Evolutionary conservation across 176 grass and related monocot genomes (phyloP).

Genomic region (Carex scoparia): DNA sequence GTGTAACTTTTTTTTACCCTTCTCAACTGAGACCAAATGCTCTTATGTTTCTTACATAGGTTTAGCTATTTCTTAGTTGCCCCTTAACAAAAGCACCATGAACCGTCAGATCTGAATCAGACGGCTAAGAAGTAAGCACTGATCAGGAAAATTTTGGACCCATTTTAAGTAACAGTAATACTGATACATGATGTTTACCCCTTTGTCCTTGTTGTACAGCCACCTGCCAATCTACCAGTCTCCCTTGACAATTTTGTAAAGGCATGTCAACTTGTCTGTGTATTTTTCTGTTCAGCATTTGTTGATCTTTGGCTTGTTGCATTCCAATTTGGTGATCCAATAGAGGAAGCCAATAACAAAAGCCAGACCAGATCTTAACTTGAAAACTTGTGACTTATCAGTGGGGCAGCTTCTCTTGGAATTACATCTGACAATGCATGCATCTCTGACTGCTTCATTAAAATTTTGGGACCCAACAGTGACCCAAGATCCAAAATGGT

Average conservation of each 20-base stretch:
- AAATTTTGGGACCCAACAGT: neutral
- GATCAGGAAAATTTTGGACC: neutral
- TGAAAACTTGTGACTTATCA: neutral
- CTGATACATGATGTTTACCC: neutral
- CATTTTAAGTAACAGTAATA: neutral
- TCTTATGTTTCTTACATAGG: no score
- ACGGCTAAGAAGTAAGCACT: neutral
- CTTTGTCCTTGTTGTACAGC: neutral
- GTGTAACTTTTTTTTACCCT: no score
- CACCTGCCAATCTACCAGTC: neutral
- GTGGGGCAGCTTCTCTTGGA: neutral
- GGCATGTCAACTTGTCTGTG: neutral
- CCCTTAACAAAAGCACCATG: neutral
- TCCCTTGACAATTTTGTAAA: neutral
- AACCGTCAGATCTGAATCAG: neutral
- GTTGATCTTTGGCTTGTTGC: neutral
- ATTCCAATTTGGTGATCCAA: conserved; percentile 7
- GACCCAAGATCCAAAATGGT: neutral
- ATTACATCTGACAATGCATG: neutral
- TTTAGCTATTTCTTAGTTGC: no score
- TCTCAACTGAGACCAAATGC: no score
- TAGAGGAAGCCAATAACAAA: neutral
- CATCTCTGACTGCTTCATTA: neutral
- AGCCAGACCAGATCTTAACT: conserved; percentile 1
- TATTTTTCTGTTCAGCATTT: neutral